These are phyloP conservation scores for Penicillium subrubescens DNA, from an alignment of 495 filamentous ascomycete species.

Conservation along the genomic window DNA sequence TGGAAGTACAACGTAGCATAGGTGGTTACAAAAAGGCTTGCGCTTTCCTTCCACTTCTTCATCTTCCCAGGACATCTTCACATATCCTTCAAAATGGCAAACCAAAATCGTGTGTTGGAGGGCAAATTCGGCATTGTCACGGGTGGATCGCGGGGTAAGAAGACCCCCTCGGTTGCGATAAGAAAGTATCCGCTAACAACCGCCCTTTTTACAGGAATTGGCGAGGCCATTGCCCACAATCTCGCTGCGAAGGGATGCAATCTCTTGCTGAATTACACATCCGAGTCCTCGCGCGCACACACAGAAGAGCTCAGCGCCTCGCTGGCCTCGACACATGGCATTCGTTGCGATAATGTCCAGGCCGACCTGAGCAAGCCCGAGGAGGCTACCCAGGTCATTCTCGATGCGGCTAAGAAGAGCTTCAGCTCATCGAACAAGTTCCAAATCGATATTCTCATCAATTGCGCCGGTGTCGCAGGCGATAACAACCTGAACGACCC, in stretches of 20 bases:
- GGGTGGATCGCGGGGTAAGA: constrained; percentile 71
- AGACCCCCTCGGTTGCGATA: constrained; percentile 7
- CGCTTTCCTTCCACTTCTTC: background rate
- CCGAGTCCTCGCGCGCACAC: constrained; percentile 49
- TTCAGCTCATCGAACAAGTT: constrained; percentile 56
- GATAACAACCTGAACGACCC: constrained; percentile 63
- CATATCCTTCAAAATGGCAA: constrained; percentile 20
- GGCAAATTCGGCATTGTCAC: constrained; percentile 78
- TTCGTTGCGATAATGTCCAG: constrained; percentile 54
- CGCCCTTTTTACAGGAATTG: constrained; percentile 63
- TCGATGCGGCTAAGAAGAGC: constrained; percentile 47
- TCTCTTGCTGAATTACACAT: constrained; percentile 72
- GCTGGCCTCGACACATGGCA: constrained; percentile 41
- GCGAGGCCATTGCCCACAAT: constrained; percentile 78
- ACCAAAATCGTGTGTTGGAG: constrained; percentile 45
- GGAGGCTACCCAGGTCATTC: constrained; percentile 32
- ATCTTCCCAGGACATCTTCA: background rate
- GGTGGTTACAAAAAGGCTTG: background rate
- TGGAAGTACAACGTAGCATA: constrained; percentile 11
- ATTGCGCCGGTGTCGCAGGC: constrained; percentile 76
- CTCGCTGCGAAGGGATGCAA: constrained; percentile 73
- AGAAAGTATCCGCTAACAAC: constrained; percentile 13
- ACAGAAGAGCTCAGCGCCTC: constrained; percentile 48
- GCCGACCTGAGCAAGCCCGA: constrained; percentile 57
- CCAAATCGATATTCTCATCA: constrained; percentile 84